A percentile compares a stretch with the other conserved stretches of the same genome.
Conservation (phyloP, 176 grass and related monocot species). For the Avena sativa region DNA sequence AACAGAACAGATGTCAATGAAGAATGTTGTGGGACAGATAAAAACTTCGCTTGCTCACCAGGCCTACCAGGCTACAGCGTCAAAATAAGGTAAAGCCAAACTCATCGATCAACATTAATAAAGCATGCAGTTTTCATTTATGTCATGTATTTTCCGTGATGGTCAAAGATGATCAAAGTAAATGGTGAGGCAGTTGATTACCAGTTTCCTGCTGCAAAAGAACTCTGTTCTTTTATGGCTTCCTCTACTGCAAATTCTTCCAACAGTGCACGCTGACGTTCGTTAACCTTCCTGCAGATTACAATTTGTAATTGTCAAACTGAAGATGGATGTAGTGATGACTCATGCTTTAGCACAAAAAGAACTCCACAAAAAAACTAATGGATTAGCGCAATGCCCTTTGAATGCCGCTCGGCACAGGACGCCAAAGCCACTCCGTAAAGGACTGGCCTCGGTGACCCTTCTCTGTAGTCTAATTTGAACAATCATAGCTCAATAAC, state of each 20-base stretch:
- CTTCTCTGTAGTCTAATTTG: background rate
- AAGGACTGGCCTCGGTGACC: too few relatives aligned
- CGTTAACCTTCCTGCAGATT: slow-evolving; percentile 73
- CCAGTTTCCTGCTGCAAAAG: slow-evolving; percentile 70
- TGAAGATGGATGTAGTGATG: background rate
- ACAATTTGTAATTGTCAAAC: slow-evolving; percentile 14
- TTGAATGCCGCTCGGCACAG: background rate
- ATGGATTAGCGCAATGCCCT: background rate
- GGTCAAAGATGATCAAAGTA: background rate
- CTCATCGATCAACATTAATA: slow-evolving; percentile 5
- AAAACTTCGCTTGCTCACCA: slow-evolving; percentile 27
- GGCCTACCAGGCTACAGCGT: background rate
- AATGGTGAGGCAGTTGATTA: slow-evolving; percentile 41
- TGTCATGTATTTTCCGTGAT: background rate
- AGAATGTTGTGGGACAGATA: background rate
- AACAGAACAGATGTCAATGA: slow-evolving; percentile 17
- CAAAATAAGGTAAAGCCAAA: background rate
- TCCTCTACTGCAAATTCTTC: slow-evolving; percentile 95
- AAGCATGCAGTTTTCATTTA: background rate
- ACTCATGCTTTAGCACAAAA: background rate
- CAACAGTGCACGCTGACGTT: slow-evolving; percentile 73
- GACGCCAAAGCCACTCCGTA: too few relatives aligned
- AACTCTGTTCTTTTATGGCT: slow-evolving; percentile 62
- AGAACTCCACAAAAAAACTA: background rate
- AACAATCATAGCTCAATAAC: slow-evolving; percentile 12